Evolutionary conservation across 208 protist genomes (phyloP).

Genomic region (Leishmania arabica): DNA sequence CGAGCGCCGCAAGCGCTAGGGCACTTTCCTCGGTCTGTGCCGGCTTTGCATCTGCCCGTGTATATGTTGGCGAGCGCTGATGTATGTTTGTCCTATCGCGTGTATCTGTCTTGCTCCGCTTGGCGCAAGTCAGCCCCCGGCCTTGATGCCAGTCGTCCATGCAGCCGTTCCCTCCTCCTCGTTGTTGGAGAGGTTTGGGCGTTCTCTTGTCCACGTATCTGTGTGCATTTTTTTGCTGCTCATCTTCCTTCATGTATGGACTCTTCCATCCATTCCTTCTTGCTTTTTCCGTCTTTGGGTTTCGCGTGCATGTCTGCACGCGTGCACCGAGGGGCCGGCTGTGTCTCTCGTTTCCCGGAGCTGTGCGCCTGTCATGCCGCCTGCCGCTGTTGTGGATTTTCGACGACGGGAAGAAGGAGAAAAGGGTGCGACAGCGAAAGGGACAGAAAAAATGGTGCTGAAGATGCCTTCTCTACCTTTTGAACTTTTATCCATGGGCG

Average conservation of each 20-base stretch:
- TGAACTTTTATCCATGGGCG: neutral
- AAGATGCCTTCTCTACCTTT: neutral
- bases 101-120: too few relatives aligned
- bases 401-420: neutral
- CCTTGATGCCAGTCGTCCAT: neutral
- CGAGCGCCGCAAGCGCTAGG: constrained; percentile 12
- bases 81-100: neutral
- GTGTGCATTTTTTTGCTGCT: too few relatives aligned
- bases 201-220: neutral
- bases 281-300: too few relatives aligned
- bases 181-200: neutral
- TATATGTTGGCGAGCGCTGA: neutral
- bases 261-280: too few relatives aligned
- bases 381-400: neutral
- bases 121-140: neutral
- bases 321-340: too few relatives aligned
- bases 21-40: neutral
- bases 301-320: too few relatives aligned
- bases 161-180: neutral
- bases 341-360: neutral
- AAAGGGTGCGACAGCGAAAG: neutral
- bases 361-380: neutral
- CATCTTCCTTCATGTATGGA: too few relatives aligned
- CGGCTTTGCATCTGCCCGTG: neutral
- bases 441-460: neutral